Base-by-base conservation (phyloP, 768 basidiomycete species). In the Fomitopsis pulvina region DNA sequence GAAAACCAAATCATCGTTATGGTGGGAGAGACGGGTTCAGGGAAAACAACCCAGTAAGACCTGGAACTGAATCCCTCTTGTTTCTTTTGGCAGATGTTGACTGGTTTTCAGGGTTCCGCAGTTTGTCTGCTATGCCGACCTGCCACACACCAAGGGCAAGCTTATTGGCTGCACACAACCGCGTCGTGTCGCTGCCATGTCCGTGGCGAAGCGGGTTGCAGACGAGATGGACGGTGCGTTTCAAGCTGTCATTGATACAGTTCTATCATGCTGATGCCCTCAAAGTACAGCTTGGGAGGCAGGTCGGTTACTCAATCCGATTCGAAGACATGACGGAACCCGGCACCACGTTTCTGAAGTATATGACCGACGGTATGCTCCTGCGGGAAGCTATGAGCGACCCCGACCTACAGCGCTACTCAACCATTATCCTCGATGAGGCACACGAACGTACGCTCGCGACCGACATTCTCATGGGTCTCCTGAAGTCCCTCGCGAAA, bases 341-440 rank as follows among this genome's bases (percentile, higher is more conserved):
- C 0, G 87, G 89, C 0, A 87, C 85, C 27, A 98, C 96, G 0
- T 96, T 99, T 69, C 75, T 99, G 55, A 97, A 96, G 66, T 98
- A 99, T 72, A 96, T 98, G 94, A 99, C 96, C 14, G 96, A 99
- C 59, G 96, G 95, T 79, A 96, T 97, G 93, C 83, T 92, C 48
- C 80, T 95, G n/a, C 84, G 93, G 18, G 93, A 96, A 71, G 93
- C 92, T 4, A 99, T 97, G 94, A 91, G 94, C 68, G 95, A 98
- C 67, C 87, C 91, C 9, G 77, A 80, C 18, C 79, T 98, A 32
- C 73, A 77, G 24, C 82, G 93, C 3, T 99, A 99, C 66, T 95
- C 92, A 18, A 97, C 95, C 20, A 93, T 99, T 68, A 98, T 99
- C 60, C 81, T 98, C 50, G 96, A 99, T 66, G 96, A 99, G 71